Evolutionary conservation across 2,329 filamentous ascomycete genomes (phyloP), one percentile per base, ranked within the genome.

Genomic region (Tolypocladium tropicale): DNA sequence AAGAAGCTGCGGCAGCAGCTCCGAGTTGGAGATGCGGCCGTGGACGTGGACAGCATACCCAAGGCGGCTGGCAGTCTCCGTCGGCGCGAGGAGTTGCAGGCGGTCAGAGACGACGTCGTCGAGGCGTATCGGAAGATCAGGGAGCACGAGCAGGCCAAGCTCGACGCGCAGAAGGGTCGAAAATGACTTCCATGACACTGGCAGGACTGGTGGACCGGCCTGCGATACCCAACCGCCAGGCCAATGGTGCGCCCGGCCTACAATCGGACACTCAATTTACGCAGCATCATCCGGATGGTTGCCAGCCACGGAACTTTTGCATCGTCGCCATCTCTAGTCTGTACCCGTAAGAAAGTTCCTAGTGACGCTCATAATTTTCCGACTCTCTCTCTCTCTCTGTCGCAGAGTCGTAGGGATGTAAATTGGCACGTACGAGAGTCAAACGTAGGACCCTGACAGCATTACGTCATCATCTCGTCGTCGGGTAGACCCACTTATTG

Each of bases 1-100:
- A 84, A 80, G 59, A 66, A 67, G 53, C 59, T 63, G 50, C 61
- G 67, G 7, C 66, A 67, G 33, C 68, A 68, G 53, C 64, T 75
- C 23, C 67, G 67, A 51, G 61, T 72, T 16, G 63, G 60, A n/a
- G 69, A 65, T 12, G 70, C 70, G 12, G 59, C 62, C 0, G 72
- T 71, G 16, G 64, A 72, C 33, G 72, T 74, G 12, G 67, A 59
- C 5, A 70, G 67, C 41, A 62, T 73, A 16, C 72, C 72, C 43
- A 74, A 72, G 57, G 60, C 71, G 18, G 70, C 71, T 9, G 72
- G 72, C 37, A 74, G 72, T 58, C 61, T 74, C 54, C 65, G 67
- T 55, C 68, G 71, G 33, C 67, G 72, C n/a, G 72, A 74, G 56
- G 70, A 74, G 60, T 60, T 74, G 21, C 70, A 74, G 55, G 60